These are phyloP conservation scores for Talaromyces islandicus DNA, from an alignment of 2,329 filamentous ascomycete species.

Conservation along the genomic window DNA sequence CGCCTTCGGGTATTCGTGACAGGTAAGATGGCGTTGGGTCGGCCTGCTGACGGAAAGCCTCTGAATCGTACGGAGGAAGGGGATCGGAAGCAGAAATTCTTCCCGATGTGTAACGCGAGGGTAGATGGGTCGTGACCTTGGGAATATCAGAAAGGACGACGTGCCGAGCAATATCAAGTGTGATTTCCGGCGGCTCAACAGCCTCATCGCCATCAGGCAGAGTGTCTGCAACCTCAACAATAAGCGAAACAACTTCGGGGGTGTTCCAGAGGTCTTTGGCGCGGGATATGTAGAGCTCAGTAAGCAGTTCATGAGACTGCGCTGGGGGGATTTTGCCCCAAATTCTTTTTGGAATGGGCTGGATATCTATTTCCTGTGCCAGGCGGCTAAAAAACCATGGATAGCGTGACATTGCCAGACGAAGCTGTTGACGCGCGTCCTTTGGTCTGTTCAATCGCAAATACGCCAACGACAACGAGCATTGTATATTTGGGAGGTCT, in stretches of 20 bases:
- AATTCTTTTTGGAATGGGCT: slow-evolving; percentile 67
- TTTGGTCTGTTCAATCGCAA: slow-evolving; percentile 62
- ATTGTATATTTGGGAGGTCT: slow-evolving; percentile 64
- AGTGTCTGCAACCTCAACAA: slow-evolving; percentile 63
- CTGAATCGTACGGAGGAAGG: slow-evolving; percentile 59
- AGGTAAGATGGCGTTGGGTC: slow-evolving; percentile 28
- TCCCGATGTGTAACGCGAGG: slow-evolving; percentile 56
- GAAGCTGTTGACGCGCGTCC: slow-evolving; percentile 60
- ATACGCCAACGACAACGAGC: slow-evolving; percentile 71
- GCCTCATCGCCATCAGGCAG: slow-evolving; percentile 39
- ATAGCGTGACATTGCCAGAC: slow-evolving; percentile 62
- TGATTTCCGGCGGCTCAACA: slow-evolving; percentile 42
- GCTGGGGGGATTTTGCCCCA: slow-evolving; percentile 72
- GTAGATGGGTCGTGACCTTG: slow-evolving; percentile 63
- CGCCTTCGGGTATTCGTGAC: slow-evolving; percentile 24
- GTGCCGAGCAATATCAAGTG: slow-evolving; percentile 62
- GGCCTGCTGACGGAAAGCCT: slow-evolving; percentile 29
- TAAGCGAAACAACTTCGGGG: slow-evolving; percentile 60
- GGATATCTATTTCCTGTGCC: slow-evolving; percentile 73
- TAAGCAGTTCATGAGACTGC: slow-evolving; percentile 61
- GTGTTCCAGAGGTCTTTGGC: slow-evolving; percentile 84
- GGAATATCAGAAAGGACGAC: slow-evolving; percentile 72
- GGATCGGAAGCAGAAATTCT: slow-evolving; percentile 75
- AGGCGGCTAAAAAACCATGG: slow-evolving; percentile 82
- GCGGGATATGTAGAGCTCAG: slow-evolving; percentile 68